Percentiles rank a stretch among this genome's conserved stretches.
Evolutionary conservation across 2,329 filamentous ascomycete species (phyloP).

Genomic region (Phyllosticta citrichinensis): DNA sequence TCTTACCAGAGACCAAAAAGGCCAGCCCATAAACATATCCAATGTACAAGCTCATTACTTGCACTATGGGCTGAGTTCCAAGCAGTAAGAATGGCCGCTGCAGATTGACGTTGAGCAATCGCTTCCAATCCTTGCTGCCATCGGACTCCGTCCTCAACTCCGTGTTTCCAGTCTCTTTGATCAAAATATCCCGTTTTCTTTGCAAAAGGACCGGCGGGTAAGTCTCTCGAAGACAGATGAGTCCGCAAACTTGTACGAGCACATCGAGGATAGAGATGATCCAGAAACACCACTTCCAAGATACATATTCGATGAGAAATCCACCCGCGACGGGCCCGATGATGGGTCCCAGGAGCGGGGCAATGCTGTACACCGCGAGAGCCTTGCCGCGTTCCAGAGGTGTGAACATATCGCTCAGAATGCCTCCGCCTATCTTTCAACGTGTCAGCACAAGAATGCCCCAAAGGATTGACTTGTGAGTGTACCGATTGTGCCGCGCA

Average conservation of each 20-base stretch:
- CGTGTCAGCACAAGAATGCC: constrained; percentile 13
- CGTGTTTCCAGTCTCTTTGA: constrained; percentile 43
- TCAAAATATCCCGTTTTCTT: constrained; percentile 46
- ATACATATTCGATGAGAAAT: constrained; percentile 57
- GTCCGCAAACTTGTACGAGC: constrained; percentile 48
- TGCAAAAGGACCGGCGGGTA: constrained; percentile 36
- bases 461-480: not conserved
- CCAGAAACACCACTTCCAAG: constrained; percentile 64
- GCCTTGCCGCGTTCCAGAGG: constrained; percentile 45
- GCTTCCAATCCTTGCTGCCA: constrained; percentile 22
- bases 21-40: constrained; percentile 53
- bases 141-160: constrained; percentile 44
- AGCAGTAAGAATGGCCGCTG: constrained; percentile 65
- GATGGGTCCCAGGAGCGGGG: constrained; percentile 53
- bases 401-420: constrained; percentile 12
- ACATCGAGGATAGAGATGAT: constrained; percentile 52
- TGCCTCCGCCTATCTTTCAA: constrained; percentile 50
- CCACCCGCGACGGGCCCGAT: constrained; percentile 48
- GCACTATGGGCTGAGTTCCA: constrained; percentile 59
- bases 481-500: constrained; percentile 43
- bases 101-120: constrained; percentile 40
- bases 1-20: constrained; percentile 25
- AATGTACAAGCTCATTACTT: constrained; percentile 60
- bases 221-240: constrained; percentile 51
- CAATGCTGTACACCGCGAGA: constrained; percentile 51